phyloP scores from a whole-genome alignment of 352 stramenopile species.

The Pythium periplocum region DNA sequence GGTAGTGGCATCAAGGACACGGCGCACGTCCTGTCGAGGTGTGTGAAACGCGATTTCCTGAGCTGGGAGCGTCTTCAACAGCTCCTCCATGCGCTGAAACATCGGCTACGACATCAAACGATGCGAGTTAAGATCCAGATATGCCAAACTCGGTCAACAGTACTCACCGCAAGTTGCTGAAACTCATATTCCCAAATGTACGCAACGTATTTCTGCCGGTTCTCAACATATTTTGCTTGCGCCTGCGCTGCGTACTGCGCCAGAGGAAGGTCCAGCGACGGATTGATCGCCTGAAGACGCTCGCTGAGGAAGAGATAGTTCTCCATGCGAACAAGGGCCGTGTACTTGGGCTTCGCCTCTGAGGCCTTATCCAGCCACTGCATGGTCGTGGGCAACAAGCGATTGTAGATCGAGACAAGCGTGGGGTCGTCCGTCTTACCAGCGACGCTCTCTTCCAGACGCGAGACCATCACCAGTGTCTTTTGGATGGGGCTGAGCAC shows the following conservation, averaged over 20 bases:
- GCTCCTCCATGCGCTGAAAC: constrained; percentile 44
- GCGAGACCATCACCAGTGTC: constrained; percentile 56
- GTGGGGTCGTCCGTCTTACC: constrained; percentile 54
- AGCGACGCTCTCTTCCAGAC: constrained; percentile 56
- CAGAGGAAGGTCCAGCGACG: constrained; percentile 36
- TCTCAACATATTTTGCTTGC: constrained; percentile 33
- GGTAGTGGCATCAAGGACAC: constrained; percentile 34
- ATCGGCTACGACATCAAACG: constrained; percentile 15
- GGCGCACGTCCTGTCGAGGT: constrained; percentile 51
- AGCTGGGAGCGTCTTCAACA: constrained; percentile 47
- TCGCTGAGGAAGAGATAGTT: constrained; percentile 70
- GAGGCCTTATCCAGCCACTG: constrained; percentile 70
- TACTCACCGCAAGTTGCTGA: constrained; percentile 31
- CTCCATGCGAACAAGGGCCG: constrained; percentile 37
- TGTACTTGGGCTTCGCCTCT: constrained; percentile 65
- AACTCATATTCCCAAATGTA: constrained; percentile 73
- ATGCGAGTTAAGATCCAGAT: too few relatives aligned
- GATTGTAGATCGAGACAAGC: constrained; percentile 59
- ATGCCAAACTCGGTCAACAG: too few relatives aligned
- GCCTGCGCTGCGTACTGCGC: constrained; percentile 45
- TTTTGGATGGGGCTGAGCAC: constrained; percentile 63
- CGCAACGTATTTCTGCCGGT: constrained; percentile 38
- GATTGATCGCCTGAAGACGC: constrained; percentile 39
- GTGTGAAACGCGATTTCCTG: constrained; percentile 68
- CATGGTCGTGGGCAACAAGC: constrained; percentile 50